A percentile compares a stretch with the other conserved stretches of the same genome.
Evolutionary conservation across 805 yeast genomes (phyloP).

Genomic region (Wickerhamomyces pijperi): DNA sequence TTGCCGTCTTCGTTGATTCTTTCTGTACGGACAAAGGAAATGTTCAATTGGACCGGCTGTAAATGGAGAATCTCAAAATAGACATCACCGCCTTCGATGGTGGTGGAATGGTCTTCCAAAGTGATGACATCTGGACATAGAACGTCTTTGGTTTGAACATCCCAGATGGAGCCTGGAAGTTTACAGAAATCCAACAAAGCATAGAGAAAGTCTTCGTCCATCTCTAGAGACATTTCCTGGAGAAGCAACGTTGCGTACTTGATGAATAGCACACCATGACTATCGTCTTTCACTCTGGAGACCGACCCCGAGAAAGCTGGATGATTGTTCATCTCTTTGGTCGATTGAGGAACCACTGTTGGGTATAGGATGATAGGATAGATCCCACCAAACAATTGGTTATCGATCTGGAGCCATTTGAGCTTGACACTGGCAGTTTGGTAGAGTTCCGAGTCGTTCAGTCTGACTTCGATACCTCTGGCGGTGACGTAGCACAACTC

Average conservation of each 20-base stretch:
- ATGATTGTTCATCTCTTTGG: constrained; percentile 74
- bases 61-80: constrained; percentile 88
- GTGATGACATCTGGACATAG: constrained; percentile 54
- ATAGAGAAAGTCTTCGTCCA: constrained; percentile 87
- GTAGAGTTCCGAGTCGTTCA: constrained; percentile 74
- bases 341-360: constrained; percentile 74
- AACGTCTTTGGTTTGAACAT: constrained; percentile 28
- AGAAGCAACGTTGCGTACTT: constrained; percentile 84
- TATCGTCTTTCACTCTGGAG: constrained; percentile 75
- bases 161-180: constrained; percentile 78
- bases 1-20: constrained; percentile 56
- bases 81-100: constrained; percentile 53
- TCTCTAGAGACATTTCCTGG: constrained; percentile 86
- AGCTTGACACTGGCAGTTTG: constrained; percentile 71
- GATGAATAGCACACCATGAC: constrained; percentile 82
- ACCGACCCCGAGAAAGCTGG: constrained; percentile 85
- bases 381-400: constrained; percentile 78
- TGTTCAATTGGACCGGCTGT: constrained; percentile 81
- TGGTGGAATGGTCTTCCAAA: constrained; percentile 58
- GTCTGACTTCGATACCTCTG: constrained; percentile 70
- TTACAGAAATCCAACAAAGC: constrained; percentile 73
- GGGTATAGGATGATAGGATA: constrained; percentile 88
- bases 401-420: constrained; percentile 93
- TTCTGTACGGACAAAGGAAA: constrained; percentile 88
- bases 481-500: constrained; percentile 80